Evolutionary conservation across 2,329 filamentous ascomycete genomes (phyloP), one percentile per base, ranked within the genome.

Genomic region (Chrysosporium keratinophilum): DNA sequence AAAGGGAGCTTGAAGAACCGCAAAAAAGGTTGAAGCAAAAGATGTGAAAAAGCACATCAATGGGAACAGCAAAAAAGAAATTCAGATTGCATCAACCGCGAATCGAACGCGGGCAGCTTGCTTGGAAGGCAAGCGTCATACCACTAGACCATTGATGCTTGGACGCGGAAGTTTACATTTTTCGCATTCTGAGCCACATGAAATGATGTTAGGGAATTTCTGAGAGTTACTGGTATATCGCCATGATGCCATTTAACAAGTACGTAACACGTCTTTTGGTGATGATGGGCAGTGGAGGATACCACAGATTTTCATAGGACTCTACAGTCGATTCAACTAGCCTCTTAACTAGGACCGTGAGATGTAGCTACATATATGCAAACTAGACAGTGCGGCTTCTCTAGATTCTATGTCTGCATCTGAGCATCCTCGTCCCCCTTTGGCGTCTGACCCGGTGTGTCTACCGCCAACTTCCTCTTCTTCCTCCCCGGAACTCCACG

Each of bases 401-500:
- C 37, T 5, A 28, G 1, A 39, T 23, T 23, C 23, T 48, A 37
- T 11, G 45, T 23, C 17, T 48, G 15, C 45, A 48, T 48, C 20
- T 39, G 28, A 19, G 19, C 19, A 48, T 48, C 45, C 12, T 37
- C 33, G 14, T 15, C 23, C 45, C 14, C 45, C 20, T 39, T 23
- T n/a, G 33, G 45, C n/a, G 34, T 37, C n/a, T 48, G 33, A 3
- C 6, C 45, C 14, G 34, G 17, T 3, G 45, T 37, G 14, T 48
- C 45, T 2, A 10, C 17, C 11, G 28, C 55, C 5, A 74, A 64
- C 71, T 84, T 90, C 67, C 82, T 82, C 70, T 80, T 81, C 69
- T 87, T 87, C 51, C 68, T 67, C 40, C 71, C 67, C 52, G 81
- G 82, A 64, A 84, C 85, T 0, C 93, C 93, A 56, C 88, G 81